Percentiles rank a stretch among this genome's conserved stretches.
These are phyloP conservation scores for Trypanosomatidae sp. DNA, from an alignment of 208 protist genomes.

Conservation along the genomic window DNA sequence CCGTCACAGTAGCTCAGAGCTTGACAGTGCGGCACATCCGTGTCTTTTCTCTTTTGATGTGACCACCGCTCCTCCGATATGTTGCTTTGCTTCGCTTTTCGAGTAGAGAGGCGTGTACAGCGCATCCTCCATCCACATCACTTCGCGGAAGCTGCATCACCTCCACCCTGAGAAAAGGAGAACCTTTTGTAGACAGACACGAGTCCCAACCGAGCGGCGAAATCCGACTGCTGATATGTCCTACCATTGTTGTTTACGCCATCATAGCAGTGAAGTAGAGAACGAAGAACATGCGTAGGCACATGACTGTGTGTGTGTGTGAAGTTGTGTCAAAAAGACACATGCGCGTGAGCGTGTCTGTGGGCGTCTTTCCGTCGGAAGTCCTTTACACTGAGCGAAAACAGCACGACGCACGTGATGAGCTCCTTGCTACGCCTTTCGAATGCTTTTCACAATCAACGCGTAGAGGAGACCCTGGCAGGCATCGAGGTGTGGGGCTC, in stretches of 20 bases:
- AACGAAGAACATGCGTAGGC: not conserved
- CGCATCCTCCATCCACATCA: not conserved
- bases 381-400: not conserved
- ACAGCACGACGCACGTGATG: not conserved
- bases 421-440: not conserved
- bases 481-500: constrained; percentile 17
- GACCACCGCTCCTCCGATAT: not conserved
- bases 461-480: constrained; percentile 26
- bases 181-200: not conserved
- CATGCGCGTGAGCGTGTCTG: not conserved
- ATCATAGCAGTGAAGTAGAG: not conserved
- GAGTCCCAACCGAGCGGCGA: not conserved
- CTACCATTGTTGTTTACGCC: not conserved
- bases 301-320: not conserved
- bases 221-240: not conserved
- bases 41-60: not conserved
- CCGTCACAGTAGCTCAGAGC: not conserved
- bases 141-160: not conserved
- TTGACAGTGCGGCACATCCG: not conserved
- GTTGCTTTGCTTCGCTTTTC: not conserved
- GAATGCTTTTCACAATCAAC: constrained; percentile 21
- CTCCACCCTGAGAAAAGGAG: not conserved
- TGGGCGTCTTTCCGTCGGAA: not conserved
- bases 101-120: not conserved
- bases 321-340: not conserved